phyloP scores from a whole-genome alignment of 331 rosid genomes.

The Ulmus americana region DNA sequence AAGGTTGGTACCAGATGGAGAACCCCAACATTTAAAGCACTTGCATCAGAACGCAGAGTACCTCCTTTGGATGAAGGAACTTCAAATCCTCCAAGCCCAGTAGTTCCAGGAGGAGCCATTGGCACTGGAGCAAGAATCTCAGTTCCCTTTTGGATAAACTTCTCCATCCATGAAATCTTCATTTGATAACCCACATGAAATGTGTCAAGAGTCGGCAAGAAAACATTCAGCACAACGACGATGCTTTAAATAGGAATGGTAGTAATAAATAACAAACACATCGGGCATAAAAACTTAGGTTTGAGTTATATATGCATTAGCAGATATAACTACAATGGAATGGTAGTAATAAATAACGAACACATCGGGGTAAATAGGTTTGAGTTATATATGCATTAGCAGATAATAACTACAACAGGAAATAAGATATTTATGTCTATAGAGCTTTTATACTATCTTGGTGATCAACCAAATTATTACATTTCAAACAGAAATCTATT shows the following conservation, averaged over 20 bases:
- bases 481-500: background rate
- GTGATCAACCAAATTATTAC: background rate
- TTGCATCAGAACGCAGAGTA: conserved; percentile 74
- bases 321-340: no score
- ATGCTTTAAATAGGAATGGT: no score
- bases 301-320: no score
- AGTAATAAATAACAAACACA: no score
- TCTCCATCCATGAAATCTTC: conserved; percentile 97
- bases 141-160: conserved; percentile 71
- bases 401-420: no score
- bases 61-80: conserved; percentile 81
- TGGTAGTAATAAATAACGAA: no score
- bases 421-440: background rate
- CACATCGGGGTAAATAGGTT: no score
- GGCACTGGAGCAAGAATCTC: conserved; percentile 95
- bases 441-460: background rate
- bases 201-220: background rate
- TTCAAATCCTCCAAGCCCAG: conserved; percentile 94
- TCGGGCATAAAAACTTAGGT: no score
- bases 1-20: conserved; percentile 76
- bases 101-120: conserved; percentile 75
- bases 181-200: background rate
- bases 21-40: conserved; percentile 83
- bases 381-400: no score
- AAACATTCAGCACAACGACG: no score